Conservation (phyloP, 108 stramenopile genomes). For the Cyclotella sp. region DNA sequence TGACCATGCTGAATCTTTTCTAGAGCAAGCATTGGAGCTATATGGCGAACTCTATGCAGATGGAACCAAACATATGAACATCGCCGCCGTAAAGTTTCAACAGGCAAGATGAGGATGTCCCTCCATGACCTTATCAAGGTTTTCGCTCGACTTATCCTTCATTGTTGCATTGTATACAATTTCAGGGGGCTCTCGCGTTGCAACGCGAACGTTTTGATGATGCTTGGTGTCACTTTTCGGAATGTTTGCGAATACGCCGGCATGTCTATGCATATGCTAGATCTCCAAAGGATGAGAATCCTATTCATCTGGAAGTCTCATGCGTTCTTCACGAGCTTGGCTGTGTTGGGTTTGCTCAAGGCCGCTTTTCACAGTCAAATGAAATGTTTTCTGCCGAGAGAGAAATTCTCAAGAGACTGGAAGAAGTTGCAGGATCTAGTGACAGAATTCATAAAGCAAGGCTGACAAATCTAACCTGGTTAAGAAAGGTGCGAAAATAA, state of each 20-base stretch:
- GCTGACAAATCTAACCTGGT: conserved; percentile 73
- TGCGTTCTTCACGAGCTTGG: conserved; percentile 71
- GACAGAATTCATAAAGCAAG: conserved; percentile 60
- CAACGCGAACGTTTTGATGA: conserved; percentile 66
- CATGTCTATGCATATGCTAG: conserved; percentile 71
- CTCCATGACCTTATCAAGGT: neutral
- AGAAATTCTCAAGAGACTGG: conserved; percentile 51
- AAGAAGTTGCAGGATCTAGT: conserved; percentile 43
- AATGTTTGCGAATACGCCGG: conserved; percentile 52
- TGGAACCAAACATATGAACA: conserved; percentile 63
- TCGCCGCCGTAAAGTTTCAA: conserved; percentile 76
- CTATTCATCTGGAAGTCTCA: conserved; percentile 68
- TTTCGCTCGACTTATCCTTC: neutral
- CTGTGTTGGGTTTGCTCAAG: conserved; percentile 59
- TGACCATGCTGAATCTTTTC: conserved; percentile 56
- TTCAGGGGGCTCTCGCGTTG: conserved; percentile 62
- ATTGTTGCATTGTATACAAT: too few species aligned
- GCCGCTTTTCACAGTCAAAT: conserved; percentile 38
- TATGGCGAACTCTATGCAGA: conserved; percentile 70
- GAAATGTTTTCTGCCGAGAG: conserved; percentile 56
- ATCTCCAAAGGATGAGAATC: conserved; percentile 47
- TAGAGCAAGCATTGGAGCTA: conserved; percentile 64
- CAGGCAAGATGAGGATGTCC: neutral
- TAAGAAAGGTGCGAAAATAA: conserved; percentile 39
- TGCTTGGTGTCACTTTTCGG: conserved; percentile 51